Evolutionary conservation across 805 yeast genomes (phyloP).

Genomic region (Wickerhamiella lipophila): DNA sequence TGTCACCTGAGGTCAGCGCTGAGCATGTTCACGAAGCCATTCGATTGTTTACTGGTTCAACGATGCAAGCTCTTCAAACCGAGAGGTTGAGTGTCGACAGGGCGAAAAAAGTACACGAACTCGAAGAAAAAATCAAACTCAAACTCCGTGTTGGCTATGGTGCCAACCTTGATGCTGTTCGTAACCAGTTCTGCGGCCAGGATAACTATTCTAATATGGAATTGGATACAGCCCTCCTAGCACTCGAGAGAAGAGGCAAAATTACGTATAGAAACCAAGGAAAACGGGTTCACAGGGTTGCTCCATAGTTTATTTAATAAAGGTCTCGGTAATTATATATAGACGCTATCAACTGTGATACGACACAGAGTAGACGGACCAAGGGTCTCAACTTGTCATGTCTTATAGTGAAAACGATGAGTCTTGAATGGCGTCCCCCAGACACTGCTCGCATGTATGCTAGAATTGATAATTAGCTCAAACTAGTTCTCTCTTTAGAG

Average conservation of each 20-base stretch:
- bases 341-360: no score
- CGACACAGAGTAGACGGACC: no score
- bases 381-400: no score
- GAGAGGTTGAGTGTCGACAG: slow-evolving; percentile 32
- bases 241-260: slow-evolving; percentile 76
- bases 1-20: slow-evolving; percentile 72
- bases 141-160: slow-evolving; percentile 95
- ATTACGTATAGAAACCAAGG: slow-evolving; percentile 81
- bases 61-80: slow-evolving; percentile 86
- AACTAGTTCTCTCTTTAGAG: no score
- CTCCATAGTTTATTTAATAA: slow-evolving; percentile 33
- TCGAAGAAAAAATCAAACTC: slow-evolving; percentile 75
- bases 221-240: slow-evolving; percentile 42
- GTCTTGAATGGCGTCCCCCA: no score
- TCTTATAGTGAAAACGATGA: no score
- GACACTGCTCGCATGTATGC: no score
- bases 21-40: slow-evolving; percentile 94
- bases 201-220: slow-evolving; percentile 47
- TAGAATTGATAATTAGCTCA: no score
- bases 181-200: slow-evolving; percentile 50
- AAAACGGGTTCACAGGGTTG: slow-evolving; percentile 62
- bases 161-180: slow-evolving; percentile 70
- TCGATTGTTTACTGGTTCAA: slow-evolving; percentile 86
- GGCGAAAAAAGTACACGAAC: slow-evolving; percentile 57
- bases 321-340: neutral